Conservation (phyloP, 2,329 filamentous ascomycete genomes). For the Ceratocystis variospora region DNA sequence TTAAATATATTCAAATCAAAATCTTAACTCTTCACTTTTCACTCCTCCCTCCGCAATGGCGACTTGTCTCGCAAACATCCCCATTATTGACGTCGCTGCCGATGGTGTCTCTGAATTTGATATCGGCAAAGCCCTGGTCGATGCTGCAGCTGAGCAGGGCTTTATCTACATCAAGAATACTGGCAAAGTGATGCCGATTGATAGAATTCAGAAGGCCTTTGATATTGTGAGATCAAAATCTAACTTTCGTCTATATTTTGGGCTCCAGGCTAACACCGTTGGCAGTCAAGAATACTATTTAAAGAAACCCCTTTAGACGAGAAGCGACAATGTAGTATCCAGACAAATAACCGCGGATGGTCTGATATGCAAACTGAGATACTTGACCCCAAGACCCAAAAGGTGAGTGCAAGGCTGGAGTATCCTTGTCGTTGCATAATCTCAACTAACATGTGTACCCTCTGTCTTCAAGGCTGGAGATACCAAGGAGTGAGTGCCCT, state of each 20-base stretch:
- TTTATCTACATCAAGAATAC: slow-evolving; percentile 81
- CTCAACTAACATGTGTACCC: not conserved
- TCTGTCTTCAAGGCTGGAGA: slow-evolving; percentile 52
- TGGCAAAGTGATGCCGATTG: slow-evolving; percentile 50
- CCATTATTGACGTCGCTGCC: slow-evolving; percentile 67
- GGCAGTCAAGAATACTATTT: slow-evolving; percentile 32
- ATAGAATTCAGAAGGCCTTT: slow-evolving; percentile 59
- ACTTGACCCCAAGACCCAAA: slow-evolving; percentile 69
- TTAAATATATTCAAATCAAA: too few relatives aligned
- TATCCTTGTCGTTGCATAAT: slow-evolving; percentile 7
- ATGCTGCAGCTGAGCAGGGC: slow-evolving; percentile 68
- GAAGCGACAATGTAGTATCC: slow-evolving; percentile 62
- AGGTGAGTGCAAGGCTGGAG: slow-evolving; percentile 35
- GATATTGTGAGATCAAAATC: slow-evolving; percentile 42
- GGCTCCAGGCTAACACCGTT: too few relatives aligned
- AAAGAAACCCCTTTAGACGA: slow-evolving; percentile 47
- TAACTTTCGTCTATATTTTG: too few relatives aligned
- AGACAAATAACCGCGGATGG: slow-evolving; percentile 77
- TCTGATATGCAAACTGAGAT: slow-evolving; percentile 77
- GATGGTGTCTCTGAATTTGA: slow-evolving; percentile 38
- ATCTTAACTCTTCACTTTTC: not conserved
- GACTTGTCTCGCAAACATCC: slow-evolving; percentile 40
- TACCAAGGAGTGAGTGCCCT: slow-evolving; percentile 60
- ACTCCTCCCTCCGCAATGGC: slow-evolving; percentile 8
- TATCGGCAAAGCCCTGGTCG: slow-evolving; percentile 55